Percentiles rank a stretch among this genome's conserved stretches.
Conservation (phyloP, 2,329 filamentous ascomycete genomes). For the Aspergillus latus region DNA sequence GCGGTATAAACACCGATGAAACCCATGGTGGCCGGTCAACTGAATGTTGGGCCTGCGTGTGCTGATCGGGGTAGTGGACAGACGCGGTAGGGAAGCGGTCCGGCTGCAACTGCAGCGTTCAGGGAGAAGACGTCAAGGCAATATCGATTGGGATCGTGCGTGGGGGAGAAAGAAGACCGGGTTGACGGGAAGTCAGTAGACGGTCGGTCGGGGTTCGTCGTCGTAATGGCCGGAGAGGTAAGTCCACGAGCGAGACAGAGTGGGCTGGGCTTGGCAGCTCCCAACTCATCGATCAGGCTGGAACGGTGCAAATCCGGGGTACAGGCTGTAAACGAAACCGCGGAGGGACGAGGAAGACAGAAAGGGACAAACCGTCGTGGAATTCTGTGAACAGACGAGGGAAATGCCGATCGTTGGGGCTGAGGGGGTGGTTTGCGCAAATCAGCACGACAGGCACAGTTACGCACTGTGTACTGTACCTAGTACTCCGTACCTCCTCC, state of each 20-base stretch:
- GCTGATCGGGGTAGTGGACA: constrained; percentile 2
- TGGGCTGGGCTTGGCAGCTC: constrained; percentile 13
- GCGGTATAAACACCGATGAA: constrained; percentile 90
- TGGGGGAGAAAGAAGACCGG: not conserved
- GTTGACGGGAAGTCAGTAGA: not conserved
- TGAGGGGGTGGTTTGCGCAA: not conserved
- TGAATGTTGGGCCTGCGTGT: constrained; percentile 11
- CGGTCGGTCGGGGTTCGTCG: not conserved
- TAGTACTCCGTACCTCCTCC: too few species aligned
- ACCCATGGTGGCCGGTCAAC: constrained; percentile 61
- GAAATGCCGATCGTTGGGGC: constrained; percentile 13
- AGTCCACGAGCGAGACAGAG: constrained; percentile 4
- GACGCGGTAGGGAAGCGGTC: constrained; percentile 5
- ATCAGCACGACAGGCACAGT: not conserved
- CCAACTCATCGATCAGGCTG: constrained; percentile 12
- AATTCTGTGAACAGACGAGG: constrained; percentile 1
- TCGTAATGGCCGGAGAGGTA: constrained; percentile 1
- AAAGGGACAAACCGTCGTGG: constrained; percentile 1
- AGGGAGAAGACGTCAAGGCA: not conserved
- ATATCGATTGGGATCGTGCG: not conserved
- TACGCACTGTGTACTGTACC: not conserved
- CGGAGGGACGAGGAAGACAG: not conserved
- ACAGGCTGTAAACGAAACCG: not conserved
- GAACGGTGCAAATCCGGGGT: constrained; percentile 12
- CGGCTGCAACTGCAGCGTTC: constrained; percentile 19